Percentiles rank a stretch among this genome's conserved stretches.
These are phyloP conservation scores for Wickerhamiella qilinensis DNA, from an alignment of 805 yeast species.

Conservation along the genomic window DNA sequence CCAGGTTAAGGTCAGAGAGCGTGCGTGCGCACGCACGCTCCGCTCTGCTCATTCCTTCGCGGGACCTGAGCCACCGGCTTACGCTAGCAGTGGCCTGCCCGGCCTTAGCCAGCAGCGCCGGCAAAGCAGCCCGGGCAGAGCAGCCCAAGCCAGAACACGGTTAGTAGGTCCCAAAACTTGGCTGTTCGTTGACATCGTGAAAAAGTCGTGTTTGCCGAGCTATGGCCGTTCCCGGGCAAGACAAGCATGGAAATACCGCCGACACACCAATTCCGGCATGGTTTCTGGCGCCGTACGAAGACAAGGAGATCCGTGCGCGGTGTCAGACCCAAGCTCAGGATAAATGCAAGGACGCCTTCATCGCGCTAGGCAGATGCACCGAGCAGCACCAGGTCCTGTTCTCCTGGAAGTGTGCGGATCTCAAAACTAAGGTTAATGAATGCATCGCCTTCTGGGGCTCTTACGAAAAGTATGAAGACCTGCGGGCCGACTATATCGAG, in stretches of 20 bases:
- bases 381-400: conserved; percentile 21
- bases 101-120: too few species aligned
- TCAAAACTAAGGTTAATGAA: conserved; percentile 19
- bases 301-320: conserved; percentile 20
- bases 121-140: too few species aligned
- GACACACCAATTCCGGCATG: conserved; percentile 22
- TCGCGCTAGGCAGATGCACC: conserved; percentile 21
- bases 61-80: too few species aligned
- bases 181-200: too few species aligned
- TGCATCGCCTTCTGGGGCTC: conserved; percentile 24
- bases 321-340: conserved; percentile 21
- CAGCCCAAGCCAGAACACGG: too few species aligned
- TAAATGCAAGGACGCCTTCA: conserved; percentile 18
- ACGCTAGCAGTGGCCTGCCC: too few species aligned
- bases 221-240: too few species aligned
- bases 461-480: conserved; percentile 16
- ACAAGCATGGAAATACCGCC: neutral
- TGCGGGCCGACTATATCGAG: conserved; percentile 17
- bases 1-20: too few species aligned
- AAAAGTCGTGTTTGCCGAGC: too few species aligned
- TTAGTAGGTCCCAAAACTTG: too few species aligned
- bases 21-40: too few species aligned
- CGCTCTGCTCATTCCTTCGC: too few species aligned
- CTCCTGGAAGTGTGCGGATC: conserved; percentile 23
- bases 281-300: conserved; percentile 25